Evolutionary conservation across 768 basidiomycete genomes (phyloP), one percentile per base, ranked within the genome.

Genomic region (Lactarius trivialis): DNA sequence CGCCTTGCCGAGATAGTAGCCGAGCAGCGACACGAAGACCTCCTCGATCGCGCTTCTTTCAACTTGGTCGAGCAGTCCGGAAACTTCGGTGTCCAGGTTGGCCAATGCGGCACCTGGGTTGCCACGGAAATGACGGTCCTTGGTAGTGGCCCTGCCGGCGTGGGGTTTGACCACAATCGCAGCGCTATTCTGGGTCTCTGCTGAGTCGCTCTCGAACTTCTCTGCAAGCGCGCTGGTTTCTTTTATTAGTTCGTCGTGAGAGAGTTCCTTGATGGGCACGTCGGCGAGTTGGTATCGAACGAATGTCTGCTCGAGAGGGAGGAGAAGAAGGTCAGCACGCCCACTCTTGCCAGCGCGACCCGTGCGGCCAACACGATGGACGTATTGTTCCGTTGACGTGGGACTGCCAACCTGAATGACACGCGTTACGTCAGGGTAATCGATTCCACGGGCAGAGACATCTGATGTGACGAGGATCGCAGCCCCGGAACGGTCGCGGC

Each of bases 371-470:
- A 96, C 83, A 60, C 94, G 88, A 67, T 94, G 91, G 55, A 93
- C 77, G 71, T 97, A 96, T 66, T 86, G 82, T 24, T 92, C 88
- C 11, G 81, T 73, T 1, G 74, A 77, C 7, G 75, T 71, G 2
- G 96, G 94, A 7, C 89, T 77, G 55, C 96, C 94, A 55, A 99
- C 78, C 72, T 98, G 97, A 66, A 98, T 88, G 64, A 95, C 89
- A 41, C 93, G 85, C 0, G 91, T 91, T 24, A 94, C 89, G 21
- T 82, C 84, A 8, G 92, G 92, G 71, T 95, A 96, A 72, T 96
- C 91, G 50, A 95, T 82, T 17, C 91, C 91, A 60, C 92, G 83
- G 24, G 92, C 91, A 32, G 91, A 93, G 6, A 96, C 85, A 67
- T 96, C 93, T 1, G 92, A 93, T 4, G 86, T 89, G 67, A 97